Evolutionary conservation across 2,329 filamentous ascomycete genomes (phyloP).

Genomic region (Claviceps africana): DNA sequence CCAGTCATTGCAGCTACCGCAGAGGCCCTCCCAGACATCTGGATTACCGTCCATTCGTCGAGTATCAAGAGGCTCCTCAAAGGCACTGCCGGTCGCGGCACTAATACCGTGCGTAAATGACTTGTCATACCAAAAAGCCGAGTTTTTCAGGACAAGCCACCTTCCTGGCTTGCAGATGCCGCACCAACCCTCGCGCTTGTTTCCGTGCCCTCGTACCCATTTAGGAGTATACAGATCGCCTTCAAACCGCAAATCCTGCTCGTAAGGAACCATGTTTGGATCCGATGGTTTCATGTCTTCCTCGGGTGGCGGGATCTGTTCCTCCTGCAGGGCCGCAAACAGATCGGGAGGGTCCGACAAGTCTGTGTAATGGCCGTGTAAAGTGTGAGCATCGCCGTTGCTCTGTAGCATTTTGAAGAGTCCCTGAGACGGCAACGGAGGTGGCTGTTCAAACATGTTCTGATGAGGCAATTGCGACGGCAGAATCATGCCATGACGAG

Average conservation of each 20-base stretch:
- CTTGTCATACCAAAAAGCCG: slow-evolving; percentile 88
- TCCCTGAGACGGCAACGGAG: slow-evolving; percentile 54
- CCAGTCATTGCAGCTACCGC: slow-evolving; percentile 68
- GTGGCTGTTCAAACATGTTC: slow-evolving; percentile 43
- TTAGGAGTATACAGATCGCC: slow-evolving; percentile 71
- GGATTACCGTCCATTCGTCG: slow-evolving; percentile 67
- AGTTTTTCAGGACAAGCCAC: slow-evolving; percentile 82
- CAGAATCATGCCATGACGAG: slow-evolving; percentile 45
- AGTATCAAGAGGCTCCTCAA: slow-evolving; percentile 63
- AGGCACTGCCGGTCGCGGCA: slow-evolving; percentile 63
- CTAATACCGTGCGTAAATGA: slow-evolving; percentile 80
- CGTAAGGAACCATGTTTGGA: slow-evolving; percentile 60
- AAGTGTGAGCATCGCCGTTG: slow-evolving; percentile 54
- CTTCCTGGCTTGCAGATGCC: slow-evolving; percentile 74
- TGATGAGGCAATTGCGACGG: slow-evolving; percentile 32
- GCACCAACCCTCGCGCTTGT: slow-evolving; percentile 82
- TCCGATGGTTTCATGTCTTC: slow-evolving; percentile 72
- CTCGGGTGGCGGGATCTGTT: slow-evolving; percentile 58
- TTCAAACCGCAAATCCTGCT: slow-evolving; percentile 65
- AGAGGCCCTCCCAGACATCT: slow-evolving; percentile 70
- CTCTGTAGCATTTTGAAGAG: slow-evolving; percentile 62
- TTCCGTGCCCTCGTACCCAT: slow-evolving; percentile 75
- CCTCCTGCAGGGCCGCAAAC: slow-evolving; percentile 60
- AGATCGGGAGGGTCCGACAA: slow-evolving; percentile 64
- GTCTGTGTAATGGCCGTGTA: slow-evolving; percentile 58